phyloP scores from a whole-genome alignment of 2,329 filamentous ascomycete genomes.

The Diaporthe aspalathi region DNA sequence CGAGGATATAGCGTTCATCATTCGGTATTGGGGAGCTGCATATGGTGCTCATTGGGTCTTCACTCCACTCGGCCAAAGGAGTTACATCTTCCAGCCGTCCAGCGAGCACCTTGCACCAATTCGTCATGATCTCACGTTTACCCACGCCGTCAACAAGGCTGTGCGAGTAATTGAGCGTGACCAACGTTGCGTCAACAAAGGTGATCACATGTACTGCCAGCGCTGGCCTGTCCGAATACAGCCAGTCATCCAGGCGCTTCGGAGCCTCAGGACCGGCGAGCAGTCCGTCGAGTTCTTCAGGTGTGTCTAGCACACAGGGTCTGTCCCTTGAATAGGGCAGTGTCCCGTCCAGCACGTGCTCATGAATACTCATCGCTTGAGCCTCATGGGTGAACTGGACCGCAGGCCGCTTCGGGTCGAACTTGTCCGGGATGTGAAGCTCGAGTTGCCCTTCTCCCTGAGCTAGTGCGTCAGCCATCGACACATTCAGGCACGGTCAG shows the following conservation, averaged over 20 bases:
- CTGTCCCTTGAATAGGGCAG: constrained; percentile 49
- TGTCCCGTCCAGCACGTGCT: constrained; percentile 54
- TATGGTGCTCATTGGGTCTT: constrained; percentile 50
- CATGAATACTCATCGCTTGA: constrained; percentile 50
- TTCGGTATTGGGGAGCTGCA: neutral
- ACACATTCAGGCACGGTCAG: neutral
- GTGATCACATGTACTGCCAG: constrained; percentile 59
- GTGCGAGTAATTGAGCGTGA: constrained; percentile 60
- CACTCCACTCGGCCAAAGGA: constrained; percentile 47
- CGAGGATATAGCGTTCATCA: constrained; percentile 45
- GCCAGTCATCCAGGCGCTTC: constrained; percentile 52
- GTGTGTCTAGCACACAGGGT: constrained; percentile 46
- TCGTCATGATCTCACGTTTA: constrained; percentile 53
- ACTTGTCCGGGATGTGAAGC: constrained; percentile 48
- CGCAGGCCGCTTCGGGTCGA: constrained; percentile 49
- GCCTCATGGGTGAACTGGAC: constrained; percentile 53
- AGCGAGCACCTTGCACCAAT: constrained; percentile 59
- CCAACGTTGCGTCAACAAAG: constrained; percentile 62
- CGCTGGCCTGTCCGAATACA: constrained; percentile 56
- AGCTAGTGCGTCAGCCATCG: neutral
- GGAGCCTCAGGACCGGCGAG: constrained; percentile 44
- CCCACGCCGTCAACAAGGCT: constrained; percentile 60
- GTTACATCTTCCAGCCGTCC: constrained; percentile 55
- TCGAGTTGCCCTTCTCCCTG: constrained; percentile 45
- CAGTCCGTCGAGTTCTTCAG: constrained; percentile 44